Evolutionary conservation across 2,329 filamentous ascomycete genomes (phyloP).

Genomic region (Mycogone perniciosa): DNA sequence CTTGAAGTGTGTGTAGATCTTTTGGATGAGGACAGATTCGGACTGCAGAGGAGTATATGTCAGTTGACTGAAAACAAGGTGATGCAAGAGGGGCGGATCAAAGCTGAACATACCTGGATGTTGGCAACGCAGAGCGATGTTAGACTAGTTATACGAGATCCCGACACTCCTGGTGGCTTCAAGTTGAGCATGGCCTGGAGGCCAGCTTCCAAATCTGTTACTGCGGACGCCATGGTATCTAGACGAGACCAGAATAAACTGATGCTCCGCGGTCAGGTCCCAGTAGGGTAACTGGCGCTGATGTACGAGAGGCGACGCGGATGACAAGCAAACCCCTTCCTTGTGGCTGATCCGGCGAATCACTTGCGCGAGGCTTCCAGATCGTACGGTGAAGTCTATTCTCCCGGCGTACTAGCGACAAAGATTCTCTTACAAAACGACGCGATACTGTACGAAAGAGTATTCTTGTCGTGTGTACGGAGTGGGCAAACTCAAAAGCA

Average conservation of each 20-base stretch:
- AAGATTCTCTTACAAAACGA: constrained; percentile 11
- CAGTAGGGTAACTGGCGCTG: constrained; percentile 4
- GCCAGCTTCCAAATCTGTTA: constrained; percentile 84
- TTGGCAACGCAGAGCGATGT: constrained; percentile 84
- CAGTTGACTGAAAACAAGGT: background rate
- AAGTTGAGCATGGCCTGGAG: constrained; percentile 86
- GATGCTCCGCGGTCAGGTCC: constrained; percentile 2
- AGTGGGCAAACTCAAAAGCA: constrained; percentile 14
- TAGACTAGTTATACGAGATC: constrained; percentile 82
- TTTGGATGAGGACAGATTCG: constrained; percentile 90
- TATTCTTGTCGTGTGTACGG: constrained; percentile 15
- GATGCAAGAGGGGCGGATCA: background rate
- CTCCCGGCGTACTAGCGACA: constrained; percentile 10
- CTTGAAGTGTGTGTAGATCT: constrained; percentile 95
- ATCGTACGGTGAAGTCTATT: constrained; percentile 10
- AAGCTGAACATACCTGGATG: constrained; percentile 61
- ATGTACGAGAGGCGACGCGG: constrained; percentile 6
- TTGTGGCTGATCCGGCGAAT: constrained; percentile 6
- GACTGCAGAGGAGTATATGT: constrained; percentile 48
- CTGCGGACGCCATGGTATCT: constrained; percentile 65
- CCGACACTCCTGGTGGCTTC: constrained; percentile 91
- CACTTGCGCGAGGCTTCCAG: constrained; percentile 12
- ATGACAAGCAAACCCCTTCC: constrained; percentile 1
- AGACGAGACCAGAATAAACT: constrained; percentile 6
- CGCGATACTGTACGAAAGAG: constrained; percentile 12